Percentiles rank a stretch among this genome's conserved stretches.
Conservation (phyloP, 1,284 basidiomycete genomes). For the Ustilago loliicola region DNA sequence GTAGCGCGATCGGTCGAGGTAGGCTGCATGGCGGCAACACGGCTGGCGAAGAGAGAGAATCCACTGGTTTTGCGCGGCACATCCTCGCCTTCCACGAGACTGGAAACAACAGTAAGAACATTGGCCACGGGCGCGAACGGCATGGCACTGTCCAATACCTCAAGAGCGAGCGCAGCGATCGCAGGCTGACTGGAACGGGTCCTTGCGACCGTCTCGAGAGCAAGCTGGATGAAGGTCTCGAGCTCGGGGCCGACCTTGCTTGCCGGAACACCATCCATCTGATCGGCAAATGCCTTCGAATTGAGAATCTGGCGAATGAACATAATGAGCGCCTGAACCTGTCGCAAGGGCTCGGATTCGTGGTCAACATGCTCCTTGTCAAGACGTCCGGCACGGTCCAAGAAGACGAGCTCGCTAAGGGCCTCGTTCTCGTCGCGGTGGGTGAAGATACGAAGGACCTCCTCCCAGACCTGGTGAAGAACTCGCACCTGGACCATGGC, state of each 20-base stretch:
- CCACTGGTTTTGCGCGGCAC: conserved; percentile 43
- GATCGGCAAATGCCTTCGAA: conserved; percentile 42
- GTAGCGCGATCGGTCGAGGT: conserved; percentile 32
- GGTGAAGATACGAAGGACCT: conserved; percentile 52
- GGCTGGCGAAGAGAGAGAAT: conserved; percentile 52
- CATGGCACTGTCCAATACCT: conserved; percentile 54
- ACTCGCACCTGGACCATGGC: conserved; percentile 75
- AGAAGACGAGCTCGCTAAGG: conserved; percentile 55
- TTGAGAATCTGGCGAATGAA: conserved; percentile 55
- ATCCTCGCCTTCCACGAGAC: conserved; percentile 42
- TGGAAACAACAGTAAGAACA: conserved; percentile 45
- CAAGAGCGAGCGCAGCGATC: conserved; percentile 36
- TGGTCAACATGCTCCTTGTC: conserved; percentile 63
- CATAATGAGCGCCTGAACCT: conserved; percentile 58
- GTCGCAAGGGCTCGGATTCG: conserved; percentile 55
- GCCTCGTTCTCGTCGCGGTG: conserved; percentile 47
- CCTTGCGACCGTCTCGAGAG: conserved; percentile 34
- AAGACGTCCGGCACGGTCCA: conserved; percentile 54
- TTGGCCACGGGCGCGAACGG: conserved; percentile 53
- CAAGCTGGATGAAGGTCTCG: conserved; percentile 41
- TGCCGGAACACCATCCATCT: conserved; percentile 24
- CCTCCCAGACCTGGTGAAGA: conserved; percentile 59
- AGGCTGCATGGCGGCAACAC: conserved; percentile 42
- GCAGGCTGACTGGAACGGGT: conserved; percentile 23
- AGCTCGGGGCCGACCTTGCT: conserved; percentile 34